These are phyloP conservation scores for Auriscalpium microsporum DNA, from an alignment of 768 basidiomycete species.

Conservation along the genomic window DNA sequence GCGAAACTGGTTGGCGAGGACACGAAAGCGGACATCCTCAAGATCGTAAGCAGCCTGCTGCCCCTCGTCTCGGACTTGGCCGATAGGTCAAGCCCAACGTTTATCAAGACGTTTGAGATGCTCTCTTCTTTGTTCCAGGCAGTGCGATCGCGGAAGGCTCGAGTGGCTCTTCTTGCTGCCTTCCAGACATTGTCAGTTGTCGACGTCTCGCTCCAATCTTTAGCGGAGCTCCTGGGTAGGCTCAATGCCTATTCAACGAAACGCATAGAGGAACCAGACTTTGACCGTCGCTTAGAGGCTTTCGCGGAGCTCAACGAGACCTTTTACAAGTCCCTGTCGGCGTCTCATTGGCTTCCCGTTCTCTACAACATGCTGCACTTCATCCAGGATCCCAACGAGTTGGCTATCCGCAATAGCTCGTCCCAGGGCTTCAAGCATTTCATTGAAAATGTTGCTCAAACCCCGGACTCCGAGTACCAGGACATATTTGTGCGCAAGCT, in stretches of 20 bases:
- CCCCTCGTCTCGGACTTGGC: slow-evolving; percentile 56
- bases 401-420: slow-evolving; percentile 79
- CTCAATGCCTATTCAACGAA: slow-evolving; percentile 83
- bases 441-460: slow-evolving; percentile 47
- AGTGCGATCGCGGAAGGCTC: slow-evolving; percentile 61
- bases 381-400: slow-evolving; percentile 83
- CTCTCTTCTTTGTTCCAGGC: slow-evolving; percentile 72
- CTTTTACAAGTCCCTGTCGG: slow-evolving; percentile 39
- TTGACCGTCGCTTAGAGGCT: slow-evolving; percentile 72
- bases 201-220: slow-evolving; percentile 34
- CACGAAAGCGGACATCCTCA: slow-evolving; percentile 74
- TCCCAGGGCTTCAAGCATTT: slow-evolving; percentile 71
- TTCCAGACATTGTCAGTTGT: slow-evolving; percentile 47
- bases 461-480: slow-evolving; percentile 37
- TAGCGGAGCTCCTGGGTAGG: slow-evolving; percentile 50
- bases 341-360: slow-evolving; percentile 64
- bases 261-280: slow-evolving; percentile 87
- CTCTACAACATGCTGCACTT: slow-evolving; percentile 77
- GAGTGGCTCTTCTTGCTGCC: slow-evolving; percentile 58
- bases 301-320: slow-evolving; percentile 71
- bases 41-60: slow-evolving; percentile 58
- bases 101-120: slow-evolving; percentile 49
- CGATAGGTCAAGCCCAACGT: slow-evolving; percentile 34
- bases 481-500: slow-evolving; percentile 54
- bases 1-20: slow-evolving; percentile 74